Percentiles rank a stretch among this genome's conserved stretches.
Evolutionary conservation across 2,329 filamentous ascomycete genomes (phyloP).

Genomic region (Botrytis aclada): DNA sequence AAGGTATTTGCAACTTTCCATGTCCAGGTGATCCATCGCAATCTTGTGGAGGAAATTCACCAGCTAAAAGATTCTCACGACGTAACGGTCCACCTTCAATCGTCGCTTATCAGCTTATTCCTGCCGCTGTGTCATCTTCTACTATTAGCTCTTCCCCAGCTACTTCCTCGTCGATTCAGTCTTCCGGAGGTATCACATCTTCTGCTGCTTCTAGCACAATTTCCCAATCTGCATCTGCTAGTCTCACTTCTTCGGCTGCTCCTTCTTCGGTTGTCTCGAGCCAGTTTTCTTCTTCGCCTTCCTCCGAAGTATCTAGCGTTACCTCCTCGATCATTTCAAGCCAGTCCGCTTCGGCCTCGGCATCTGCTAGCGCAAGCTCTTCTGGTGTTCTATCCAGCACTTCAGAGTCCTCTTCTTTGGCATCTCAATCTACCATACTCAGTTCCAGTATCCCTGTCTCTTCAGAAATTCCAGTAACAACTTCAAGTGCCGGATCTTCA

Average conservation of each 20-base stretch:
- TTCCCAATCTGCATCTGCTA: neutral
- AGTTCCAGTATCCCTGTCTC: neutral
- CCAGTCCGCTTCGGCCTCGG: neutral
- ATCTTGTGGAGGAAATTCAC: conserved; percentile 5
- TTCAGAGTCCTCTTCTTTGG: neutral
- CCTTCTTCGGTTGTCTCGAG: neutral
- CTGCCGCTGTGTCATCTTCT: neutral
- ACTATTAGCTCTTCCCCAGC: neutral
- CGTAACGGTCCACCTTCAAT: neutral
- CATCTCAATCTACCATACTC: neutral
- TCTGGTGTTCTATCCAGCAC: neutral
- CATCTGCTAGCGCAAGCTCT: neutral
- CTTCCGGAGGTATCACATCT: neutral
- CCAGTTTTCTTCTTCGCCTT: neutral
- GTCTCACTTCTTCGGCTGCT: neutral
- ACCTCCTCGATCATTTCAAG: neutral
- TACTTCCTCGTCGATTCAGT: neutral
- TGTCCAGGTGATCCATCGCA: conserved; percentile 7
- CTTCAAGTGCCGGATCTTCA: neutral
- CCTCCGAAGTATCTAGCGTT: neutral
- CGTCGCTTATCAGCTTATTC: neutral
- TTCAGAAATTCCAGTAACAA: neutral
- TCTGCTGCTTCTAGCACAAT: neutral
- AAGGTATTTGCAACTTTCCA: conserved; percentile 1
- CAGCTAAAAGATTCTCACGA: neutral